Base-by-base conservation (phyloP, 345 rosid genomes). In the Lepidium africanum region DNA sequence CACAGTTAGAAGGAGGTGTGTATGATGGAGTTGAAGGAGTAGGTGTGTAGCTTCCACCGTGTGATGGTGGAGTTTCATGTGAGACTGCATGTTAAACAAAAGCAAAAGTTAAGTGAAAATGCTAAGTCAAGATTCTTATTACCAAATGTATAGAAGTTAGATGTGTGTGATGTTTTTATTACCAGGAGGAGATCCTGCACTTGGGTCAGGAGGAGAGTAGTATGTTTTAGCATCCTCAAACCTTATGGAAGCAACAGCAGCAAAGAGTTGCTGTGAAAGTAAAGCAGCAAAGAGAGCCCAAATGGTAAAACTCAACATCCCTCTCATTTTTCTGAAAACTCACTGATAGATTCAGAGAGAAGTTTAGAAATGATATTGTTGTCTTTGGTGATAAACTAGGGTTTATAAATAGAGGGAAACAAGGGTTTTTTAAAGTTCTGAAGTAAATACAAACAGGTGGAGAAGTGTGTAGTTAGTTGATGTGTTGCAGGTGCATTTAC, bases 391-490 rank as follows among this genome's bases (percentile, higher is more conserved):
- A 45, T 67, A 38, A 30, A 46, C 46, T 67, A 68, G 30, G 78
- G 59, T 69, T 63, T 75, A 69, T 58, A 65, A 45, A 55, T 58
- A 63, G 67, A 67, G 39, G 59, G 69, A 65, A 76, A 42, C 27
- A 67, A 47, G 68, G 45, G 51, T 45, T 32, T 33, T 13, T 53
- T 67, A 61, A 50, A 52, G 68, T 16, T 46, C 40, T 13, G 59
- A 67, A 59, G 92, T 92, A 80, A 92, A 86, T 89, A 79, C 63
- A 49, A 77, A 82, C 84, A 81, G 91, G 86, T 82, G 83, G 77
- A 75, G 65, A 77, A 77, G 86, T 69, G 59, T 72, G 88, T 53
- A 65, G 96, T 90, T 89, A 78, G 96, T 85, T 87, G 95, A 85
- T 82, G 68, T 60, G 62, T 66, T 77, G 84, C 85, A 81, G 86